phyloP scores from a whole-genome alignment of 805 yeast genomes.

The Torulaspora microellipsoides region DNA sequence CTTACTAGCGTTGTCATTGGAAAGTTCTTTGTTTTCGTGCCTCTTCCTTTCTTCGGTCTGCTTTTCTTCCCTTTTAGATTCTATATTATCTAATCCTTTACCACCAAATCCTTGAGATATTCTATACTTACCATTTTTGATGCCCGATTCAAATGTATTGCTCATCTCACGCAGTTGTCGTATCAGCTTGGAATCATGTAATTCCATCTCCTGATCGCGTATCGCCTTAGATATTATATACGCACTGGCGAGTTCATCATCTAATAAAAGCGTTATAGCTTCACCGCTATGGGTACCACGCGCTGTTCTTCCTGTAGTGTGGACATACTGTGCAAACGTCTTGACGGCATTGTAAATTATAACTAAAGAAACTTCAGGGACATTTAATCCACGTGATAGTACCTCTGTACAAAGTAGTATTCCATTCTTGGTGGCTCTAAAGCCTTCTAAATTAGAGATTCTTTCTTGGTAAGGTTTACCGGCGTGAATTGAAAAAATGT shows the following conservation, averaged over 20 bases:
- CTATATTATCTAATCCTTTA: conserved; percentile 77
- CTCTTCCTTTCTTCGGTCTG: conserved; percentile 21
- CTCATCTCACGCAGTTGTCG: conserved; percentile 42
- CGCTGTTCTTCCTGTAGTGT: conserved; percentile 94
- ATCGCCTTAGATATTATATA: conserved; percentile 45
- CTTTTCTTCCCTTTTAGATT: conserved; percentile 39
- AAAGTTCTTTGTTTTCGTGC: conserved; percentile 8
- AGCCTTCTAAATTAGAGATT: conserved; percentile 65
- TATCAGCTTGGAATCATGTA: conserved; percentile 42
- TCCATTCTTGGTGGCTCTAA: conserved; percentile 53
- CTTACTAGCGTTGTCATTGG: conserved; percentile 10
- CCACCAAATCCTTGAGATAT: conserved; percentile 86
- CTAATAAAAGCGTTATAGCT: conserved; percentile 67
- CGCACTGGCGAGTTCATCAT: conserved; percentile 63
- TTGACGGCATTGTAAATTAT: conserved; percentile 78
- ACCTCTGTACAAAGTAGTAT: conserved; percentile 88
- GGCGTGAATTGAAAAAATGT: conserved; percentile 77
- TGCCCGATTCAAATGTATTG: conserved; percentile 50
- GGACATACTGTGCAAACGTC: conserved; percentile 93
- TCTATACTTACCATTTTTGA: conserved; percentile 62
- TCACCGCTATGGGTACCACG: conserved; percentile 78
- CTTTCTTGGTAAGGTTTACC: conserved; percentile 87
- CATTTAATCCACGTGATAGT: conserved; percentile 93
- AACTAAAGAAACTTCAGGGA: conserved; percentile 76
- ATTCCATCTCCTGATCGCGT: conserved; percentile 46